Evolutionary conservation across 192 early-diverging fungal species (phyloP).

Genomic region (Coemansia sp.): DNA sequence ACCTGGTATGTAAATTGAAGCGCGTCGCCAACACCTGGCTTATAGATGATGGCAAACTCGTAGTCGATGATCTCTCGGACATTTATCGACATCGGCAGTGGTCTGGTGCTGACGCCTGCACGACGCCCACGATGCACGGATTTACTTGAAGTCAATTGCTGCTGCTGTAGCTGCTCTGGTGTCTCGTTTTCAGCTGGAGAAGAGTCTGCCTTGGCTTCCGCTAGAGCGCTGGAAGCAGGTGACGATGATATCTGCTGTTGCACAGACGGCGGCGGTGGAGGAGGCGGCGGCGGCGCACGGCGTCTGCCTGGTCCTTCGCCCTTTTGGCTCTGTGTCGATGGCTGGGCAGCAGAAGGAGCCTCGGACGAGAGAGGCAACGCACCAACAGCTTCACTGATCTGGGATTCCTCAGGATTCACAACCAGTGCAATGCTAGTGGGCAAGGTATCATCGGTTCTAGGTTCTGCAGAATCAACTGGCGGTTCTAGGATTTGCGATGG

Average conservation of each 20-base stretch:
- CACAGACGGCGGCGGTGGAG: slow-evolving; percentile 9
- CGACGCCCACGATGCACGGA: slow-evolving; percentile 28
- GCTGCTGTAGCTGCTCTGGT: background rate
- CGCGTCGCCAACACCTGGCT: background rate
- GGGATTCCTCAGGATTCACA: background rate
- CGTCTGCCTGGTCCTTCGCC: slow-evolving; percentile 34
- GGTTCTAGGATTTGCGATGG: background rate
- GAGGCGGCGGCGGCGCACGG: slow-evolving; percentile 47
- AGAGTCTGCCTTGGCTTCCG: background rate
- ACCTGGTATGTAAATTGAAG: slow-evolving; percentile 12
- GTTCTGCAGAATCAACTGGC: background rate
- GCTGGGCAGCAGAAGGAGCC: background rate
- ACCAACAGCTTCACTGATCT: background rate
- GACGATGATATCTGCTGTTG: background rate
- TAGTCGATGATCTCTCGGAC: slow-evolving; percentile 42
- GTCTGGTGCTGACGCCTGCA: slow-evolving; percentile 19
- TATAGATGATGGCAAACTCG: slow-evolving; percentile 2
- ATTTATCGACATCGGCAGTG: slow-evolving; percentile 28
- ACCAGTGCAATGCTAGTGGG: background rate
- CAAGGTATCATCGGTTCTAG: background rate
- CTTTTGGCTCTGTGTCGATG: slow-evolving; percentile 12
- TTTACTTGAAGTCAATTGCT: slow-evolving; percentile 6
- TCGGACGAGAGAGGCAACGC: background rate
- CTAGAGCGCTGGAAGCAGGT: background rate
- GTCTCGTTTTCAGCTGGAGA: background rate